phyloP scores from a whole-genome alignment of 192 early-diverging fungal genomes.

The Coemansia javaensis region DNA sequence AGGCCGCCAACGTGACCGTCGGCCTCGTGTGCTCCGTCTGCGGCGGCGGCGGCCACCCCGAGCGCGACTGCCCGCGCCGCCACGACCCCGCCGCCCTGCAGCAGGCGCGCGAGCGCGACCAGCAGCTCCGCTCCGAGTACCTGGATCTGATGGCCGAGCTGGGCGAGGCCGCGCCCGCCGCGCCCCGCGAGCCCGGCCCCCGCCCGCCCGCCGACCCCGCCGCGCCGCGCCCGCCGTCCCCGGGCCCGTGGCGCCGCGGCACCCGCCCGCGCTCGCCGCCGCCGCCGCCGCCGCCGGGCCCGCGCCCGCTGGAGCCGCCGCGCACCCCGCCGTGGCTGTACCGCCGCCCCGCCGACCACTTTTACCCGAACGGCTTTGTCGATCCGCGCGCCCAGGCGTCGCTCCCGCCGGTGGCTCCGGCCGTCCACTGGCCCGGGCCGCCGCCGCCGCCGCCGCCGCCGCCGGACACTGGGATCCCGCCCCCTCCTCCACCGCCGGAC shows the following conservation, averaged over 20 bases:
- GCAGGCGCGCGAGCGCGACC: slow-evolving; percentile 70
- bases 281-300: slow-evolving; percentile 8
- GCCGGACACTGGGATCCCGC: slow-evolving; percentile 2
- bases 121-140: slow-evolving; percentile 87
- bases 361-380: slow-evolving; percentile 10
- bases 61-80: slow-evolving; percentile 84
- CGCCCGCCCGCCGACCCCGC: not conserved
- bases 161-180: slow-evolving; percentile 55
- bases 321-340: slow-evolving; percentile 38
- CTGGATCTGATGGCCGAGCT: slow-evolving; percentile 92
- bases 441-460: too few species aligned
- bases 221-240: slow-evolving; percentile 6
- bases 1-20: slow-evolving; percentile 78
- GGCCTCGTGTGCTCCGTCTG: slow-evolving; percentile 87
- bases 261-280: slow-evolving; percentile 23
- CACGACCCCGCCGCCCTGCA: slow-evolving; percentile 77
- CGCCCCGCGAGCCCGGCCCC: not conserved
- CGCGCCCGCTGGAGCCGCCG: slow-evolving; percentile 18
- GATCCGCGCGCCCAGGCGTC: slow-evolving; percentile 4
- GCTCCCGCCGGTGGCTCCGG: too few species aligned
- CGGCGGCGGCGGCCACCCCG: slow-evolving; percentile 84
- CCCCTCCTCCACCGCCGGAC: slow-evolving; percentile 7
- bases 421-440: too few species aligned
- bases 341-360: slow-evolving; percentile 22
- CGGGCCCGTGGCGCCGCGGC: slow-evolving; percentile 27